Percentiles rank a stretch among this genome's conserved stretches.
These are phyloP conservation scores for Pseudogymnoascus sp. DNA, from an alignment of 2,329 filamentous ascomycete species.

Conservation along the genomic window DNA sequence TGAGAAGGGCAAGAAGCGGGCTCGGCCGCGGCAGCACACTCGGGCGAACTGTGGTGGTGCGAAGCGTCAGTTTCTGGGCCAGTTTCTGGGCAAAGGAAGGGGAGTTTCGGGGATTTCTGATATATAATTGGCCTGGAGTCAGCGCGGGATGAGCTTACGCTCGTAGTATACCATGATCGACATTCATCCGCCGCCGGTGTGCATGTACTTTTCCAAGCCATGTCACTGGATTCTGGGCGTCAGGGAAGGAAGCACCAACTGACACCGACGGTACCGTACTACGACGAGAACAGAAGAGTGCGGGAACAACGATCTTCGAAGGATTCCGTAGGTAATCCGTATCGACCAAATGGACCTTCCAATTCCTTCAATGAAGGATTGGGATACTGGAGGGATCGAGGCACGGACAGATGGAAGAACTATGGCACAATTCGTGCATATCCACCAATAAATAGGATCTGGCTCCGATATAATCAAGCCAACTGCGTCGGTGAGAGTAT, in stretches of 20 bases:
- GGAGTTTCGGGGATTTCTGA: not conserved
- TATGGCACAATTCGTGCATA: not conserved
- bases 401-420: not conserved
- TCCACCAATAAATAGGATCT: not conserved
- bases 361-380: not conserved
- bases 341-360: not conserved
- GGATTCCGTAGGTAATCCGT: not conserved
- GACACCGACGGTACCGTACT: not conserved
- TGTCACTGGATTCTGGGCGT: constrained; percentile 4
- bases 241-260: not conserved
- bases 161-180: not conserved
- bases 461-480: not conserved
- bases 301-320: not conserved
- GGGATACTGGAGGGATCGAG: not conserved
- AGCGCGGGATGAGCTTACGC: not conserved
- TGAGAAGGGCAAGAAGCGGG: not conserved
- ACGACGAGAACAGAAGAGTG: not conserved
- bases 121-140: not conserved
- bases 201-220: not conserved
- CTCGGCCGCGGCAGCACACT: not conserved
- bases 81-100: not conserved
- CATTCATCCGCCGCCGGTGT: not conserved
- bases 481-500: not conserved
- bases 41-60: not conserved
- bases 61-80: not conserved